A percentile compares a stretch with the other conserved stretches of the same genome.
Conservation (phyloP, 2,329 filamentous ascomycete species). For the Bipolaris victoriae region DNA sequence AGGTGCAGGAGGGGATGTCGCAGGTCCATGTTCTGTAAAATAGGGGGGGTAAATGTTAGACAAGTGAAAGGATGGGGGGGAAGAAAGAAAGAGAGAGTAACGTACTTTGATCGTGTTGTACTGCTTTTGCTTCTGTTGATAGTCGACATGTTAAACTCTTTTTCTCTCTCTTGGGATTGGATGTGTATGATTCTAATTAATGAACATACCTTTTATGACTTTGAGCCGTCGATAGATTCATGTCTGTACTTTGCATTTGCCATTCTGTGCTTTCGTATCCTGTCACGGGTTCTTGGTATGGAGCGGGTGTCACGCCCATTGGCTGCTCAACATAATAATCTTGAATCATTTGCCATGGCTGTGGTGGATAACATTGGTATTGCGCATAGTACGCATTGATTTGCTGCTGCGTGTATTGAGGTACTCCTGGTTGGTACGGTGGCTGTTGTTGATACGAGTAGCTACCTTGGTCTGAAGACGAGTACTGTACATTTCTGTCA, state of each 20-base stretch:
- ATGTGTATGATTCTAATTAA: neutral
- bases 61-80: neutral
- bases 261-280: conserved; percentile 21
- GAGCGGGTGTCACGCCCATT: conserved; percentile 7
- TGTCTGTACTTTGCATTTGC: conserved; percentile 15
- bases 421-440: conserved; percentile 23
- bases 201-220: conserved; percentile 18
- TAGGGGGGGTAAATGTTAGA: neutral
- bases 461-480: conserved; percentile 25
- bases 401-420: conserved; percentile 43
- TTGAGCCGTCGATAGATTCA: conserved; percentile 10
- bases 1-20: conserved; percentile 38
- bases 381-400: conserved; percentile 39
- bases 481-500: conserved; percentile 22
- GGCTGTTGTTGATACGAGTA: conserved; percentile 26
- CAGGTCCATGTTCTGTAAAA: conserved; percentile 40
- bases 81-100: neutral
- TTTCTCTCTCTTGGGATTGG: neutral
- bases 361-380: conserved; percentile 39
- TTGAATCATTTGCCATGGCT: conserved; percentile 35
- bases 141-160: neutral
- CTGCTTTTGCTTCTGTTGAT: conserved; percentile 22
- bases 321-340: conserved; percentile 30
- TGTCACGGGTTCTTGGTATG: conserved; percentile 18
- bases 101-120: conserved; percentile 18